Base-by-base conservation (phyloP, 2,329 filamentous ascomycete species). In the Epichloe hybrida region DNA sequence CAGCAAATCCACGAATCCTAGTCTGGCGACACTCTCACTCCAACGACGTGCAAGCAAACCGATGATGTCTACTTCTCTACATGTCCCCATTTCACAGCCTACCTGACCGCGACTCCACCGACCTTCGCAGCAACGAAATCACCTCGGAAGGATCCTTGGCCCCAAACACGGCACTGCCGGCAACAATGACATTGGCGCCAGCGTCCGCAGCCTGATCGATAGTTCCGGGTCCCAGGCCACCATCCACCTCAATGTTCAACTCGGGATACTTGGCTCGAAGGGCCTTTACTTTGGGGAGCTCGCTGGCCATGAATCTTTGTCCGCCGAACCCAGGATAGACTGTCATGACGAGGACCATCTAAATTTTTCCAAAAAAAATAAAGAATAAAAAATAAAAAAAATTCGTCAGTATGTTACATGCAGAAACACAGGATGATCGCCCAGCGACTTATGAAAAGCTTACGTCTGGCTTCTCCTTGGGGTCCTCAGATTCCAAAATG, bases 291-390 rank as follows among this genome's bases (percentile, higher is more conserved):
- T 98, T 98, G 64, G 91, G 89, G 58, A 98, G 80, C 72, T 95
- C 88, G 6, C 87, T 88, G 12, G 88, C 83, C 89, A 97, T 97
- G 75, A 98, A 98, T 64, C 95, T 96, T 66, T 98, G 93, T 6
- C 93, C 93, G 55, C 93, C 93, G 64, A 98, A 98, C 44, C 93
- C 93, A 43, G 93, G 93, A 70, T 98, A 81, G 42, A 98, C 93
- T 1, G 93, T 98, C 93, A 98, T 98, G 54, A 98, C 80, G 17
- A 98, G 81, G 38, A 95, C 89, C 93, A 98, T 98, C 91, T 96
- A 55, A 38, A 17, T 39, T 49, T 39, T 48, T 9, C n/a, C 17
- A 3, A 17, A 17, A 17, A 17, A 17, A 17, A 17, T n/a, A n/a
- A n/a, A n/a, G n/a, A n/a, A n/a, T n/a, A n/a, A n/a, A n/a, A n/a